These are phyloP conservation scores for Penicillium brasilianum DNA, from an alignment of 2,329 filamentous ascomycete genomes.

Conservation along the genomic window DNA sequence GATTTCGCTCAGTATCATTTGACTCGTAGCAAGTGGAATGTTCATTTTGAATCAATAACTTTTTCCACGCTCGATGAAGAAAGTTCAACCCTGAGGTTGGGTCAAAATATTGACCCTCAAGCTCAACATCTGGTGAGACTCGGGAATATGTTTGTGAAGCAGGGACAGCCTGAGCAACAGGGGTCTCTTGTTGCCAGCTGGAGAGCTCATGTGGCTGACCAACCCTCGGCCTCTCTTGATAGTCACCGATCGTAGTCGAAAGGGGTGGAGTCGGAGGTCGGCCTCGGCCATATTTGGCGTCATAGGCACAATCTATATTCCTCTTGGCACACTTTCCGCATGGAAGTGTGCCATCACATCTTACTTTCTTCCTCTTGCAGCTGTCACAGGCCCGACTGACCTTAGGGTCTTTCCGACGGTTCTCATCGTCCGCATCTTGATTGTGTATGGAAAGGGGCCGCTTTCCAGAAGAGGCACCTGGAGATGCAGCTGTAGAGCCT, in stretches of 20 bases:
- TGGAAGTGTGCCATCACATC: not conserved
- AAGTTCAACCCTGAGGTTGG: constrained; percentile 1
- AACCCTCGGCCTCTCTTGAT: not conserved
- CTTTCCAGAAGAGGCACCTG: not conserved
- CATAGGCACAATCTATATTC: not conserved
- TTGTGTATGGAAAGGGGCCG: not conserved
- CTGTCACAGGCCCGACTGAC: constrained; percentile 26
- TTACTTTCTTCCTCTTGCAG: constrained; percentile 56
- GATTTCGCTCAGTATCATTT: not conserved
- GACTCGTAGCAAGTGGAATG: not conserved
- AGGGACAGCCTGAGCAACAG: not conserved
- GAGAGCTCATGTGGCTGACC: not conserved
- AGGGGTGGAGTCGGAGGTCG: not conserved
- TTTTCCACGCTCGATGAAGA: not conserved
- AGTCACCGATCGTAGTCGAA: not conserved
- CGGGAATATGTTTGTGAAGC: not conserved
- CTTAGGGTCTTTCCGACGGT: constrained; percentile 28
- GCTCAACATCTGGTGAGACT: not conserved
- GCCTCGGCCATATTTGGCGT: not conserved
- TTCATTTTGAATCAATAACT: not conserved
- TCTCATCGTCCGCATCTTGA: constrained; percentile 16
- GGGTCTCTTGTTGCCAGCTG: not conserved
- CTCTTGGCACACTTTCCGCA: constrained; percentile 1
- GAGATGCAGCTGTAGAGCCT: not conserved
- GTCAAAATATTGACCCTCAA: constrained; percentile 4